Evolutionary conservation across 2,329 filamentous ascomycete genomes (phyloP).

Genomic region (Diaporthe sp.): DNA sequence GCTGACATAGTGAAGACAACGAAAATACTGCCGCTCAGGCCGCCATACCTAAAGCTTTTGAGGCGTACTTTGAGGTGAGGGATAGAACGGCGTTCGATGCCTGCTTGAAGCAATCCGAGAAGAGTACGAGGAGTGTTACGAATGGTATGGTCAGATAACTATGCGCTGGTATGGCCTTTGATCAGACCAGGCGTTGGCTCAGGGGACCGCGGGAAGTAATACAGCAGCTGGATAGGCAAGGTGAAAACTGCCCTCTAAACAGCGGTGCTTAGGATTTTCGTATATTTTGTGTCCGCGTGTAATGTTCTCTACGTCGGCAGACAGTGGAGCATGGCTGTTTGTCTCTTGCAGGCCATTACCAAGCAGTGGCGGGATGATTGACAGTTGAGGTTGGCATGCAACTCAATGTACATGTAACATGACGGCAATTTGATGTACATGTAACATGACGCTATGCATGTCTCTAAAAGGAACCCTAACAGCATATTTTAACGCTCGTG

Average conservation of each 20-base stretch:
- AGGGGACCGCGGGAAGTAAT: not conserved
- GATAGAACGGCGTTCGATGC: conserved; percentile 7
- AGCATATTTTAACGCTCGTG: not conserved
- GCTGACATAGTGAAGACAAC: conserved; percentile 40
- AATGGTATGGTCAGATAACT: conserved; percentile 17
- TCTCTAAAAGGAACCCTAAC: not conserved
- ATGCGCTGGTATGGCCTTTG: not conserved
- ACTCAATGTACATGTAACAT: not conserved
- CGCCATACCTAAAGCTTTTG: conserved; percentile 26
- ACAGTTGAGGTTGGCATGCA: not conserved
- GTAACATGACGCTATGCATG: not conserved
- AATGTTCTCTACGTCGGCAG: no score
- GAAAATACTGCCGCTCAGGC: conserved; percentile 39
- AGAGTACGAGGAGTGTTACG: conserved; percentile 3
- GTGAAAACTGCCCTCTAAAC: not conserved
- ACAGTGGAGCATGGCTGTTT: no score
- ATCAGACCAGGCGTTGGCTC: not conserved
- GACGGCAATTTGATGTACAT: not conserved
- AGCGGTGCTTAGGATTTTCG: not conserved
- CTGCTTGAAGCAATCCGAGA: conserved; percentile 19
- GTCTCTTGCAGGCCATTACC: not conserved
- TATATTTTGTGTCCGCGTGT: not conserved
- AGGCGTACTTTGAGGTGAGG: conserved; percentile 17
- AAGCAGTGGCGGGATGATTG: not conserved
- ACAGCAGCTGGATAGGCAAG: no score